Base-by-base conservation (phyloP, 108 stramenopile species). In the Bacterosira constricta region DNA sequence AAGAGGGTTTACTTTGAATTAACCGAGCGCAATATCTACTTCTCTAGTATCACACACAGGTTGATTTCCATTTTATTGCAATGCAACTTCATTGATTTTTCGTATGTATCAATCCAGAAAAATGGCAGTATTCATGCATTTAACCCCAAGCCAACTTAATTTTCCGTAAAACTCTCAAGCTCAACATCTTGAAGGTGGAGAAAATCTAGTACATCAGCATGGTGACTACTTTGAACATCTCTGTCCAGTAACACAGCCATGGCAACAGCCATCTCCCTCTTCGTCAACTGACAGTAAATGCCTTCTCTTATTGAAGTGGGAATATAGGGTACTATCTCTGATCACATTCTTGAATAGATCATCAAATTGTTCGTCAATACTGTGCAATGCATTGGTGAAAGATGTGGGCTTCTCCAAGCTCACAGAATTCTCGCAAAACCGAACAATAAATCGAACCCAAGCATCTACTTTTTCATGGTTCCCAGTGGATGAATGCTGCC, bases 401-500 rank as follows among this genome's bases (percentile, higher is more conserved):
- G 36, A 21, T 18, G 57, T 34, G 5, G 37, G 21, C 37, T 58
- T 34, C 6, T 58, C 57, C 57, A 58, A 64, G 52, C 63, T 64
- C 20, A 36, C 63, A 34, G 63, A 55, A 47, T 64, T 64, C 31
- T 55, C 54, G 27, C 52, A 54, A 17, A 64, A 42, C 13, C 66
- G 66, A 61, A 68, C 12, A 30, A 55, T 21, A 41, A 61, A 69
- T 39, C 61, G 3, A 3, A 69, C 67, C 67, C 67, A 69, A 12
- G 67, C 58, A 15, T 25, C 42, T 0, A 69, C 36, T 30, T 61
- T 45, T 1, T 61, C 17, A 27, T n/a, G 7, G 38, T 63, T n/a
- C 8, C 9, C 34, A 12, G 69, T 70, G 7, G 69, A 31, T 30
- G 60, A 49, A 53, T 71, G 71, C 17, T 71, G 71, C 5, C 71